Base-by-base conservation (phyloP, 495 filamentous ascomycete species). In the Pyronema omphalodes region DNA sequence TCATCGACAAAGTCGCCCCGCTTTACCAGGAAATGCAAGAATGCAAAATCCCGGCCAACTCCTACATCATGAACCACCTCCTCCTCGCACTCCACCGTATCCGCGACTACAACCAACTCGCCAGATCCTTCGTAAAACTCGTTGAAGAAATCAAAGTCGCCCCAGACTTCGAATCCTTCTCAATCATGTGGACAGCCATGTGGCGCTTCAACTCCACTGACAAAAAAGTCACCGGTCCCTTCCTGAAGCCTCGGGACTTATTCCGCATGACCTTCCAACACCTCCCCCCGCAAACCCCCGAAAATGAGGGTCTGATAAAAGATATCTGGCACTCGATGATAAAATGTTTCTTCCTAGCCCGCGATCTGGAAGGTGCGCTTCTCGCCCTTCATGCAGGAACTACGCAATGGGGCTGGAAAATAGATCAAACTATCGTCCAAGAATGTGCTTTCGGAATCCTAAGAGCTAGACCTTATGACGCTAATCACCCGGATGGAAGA, bases 51-150 rank as follows among this genome's bases (percentile, higher is more conserved):
- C 63, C 66, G 23, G 69, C 76, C 23, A 78, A 80, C 53, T 70
- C 73, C 12, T 78, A 75, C 53, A 78, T 78, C 60, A 77, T 77
- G 67, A 81, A 80, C 58, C 78, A 80, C 53, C 67, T 80, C 23
- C 67, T 81, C 7, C 76, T 72, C 52, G 70, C 74, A 17, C 69
- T 78, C 29, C 67, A 79, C n/a, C 71, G 77, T n/a, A 70, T 69
- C 43, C 71, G 75, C 46, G 66, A 72, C 18, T 71, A 74, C 17
- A 55, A 54, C 17, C 58, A 64, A 6, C 67, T 76, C 3, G 77
- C 74, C 69, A 47, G 62, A 23, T 74, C 71, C 34, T 78, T 72
- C 52, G 52, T 69, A 35, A 56, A 58, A 9, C 53, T 65, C 7
- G 12, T 69, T 17, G 53, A 62, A 0, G 61, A 71, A 9, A 63